A percentile compares a stretch with the other conserved stretches of the same genome.
Conservation (phyloP, 2,329 filamentous ascomycete genomes). For the Sclerotinia trifoliorum region DNA sequence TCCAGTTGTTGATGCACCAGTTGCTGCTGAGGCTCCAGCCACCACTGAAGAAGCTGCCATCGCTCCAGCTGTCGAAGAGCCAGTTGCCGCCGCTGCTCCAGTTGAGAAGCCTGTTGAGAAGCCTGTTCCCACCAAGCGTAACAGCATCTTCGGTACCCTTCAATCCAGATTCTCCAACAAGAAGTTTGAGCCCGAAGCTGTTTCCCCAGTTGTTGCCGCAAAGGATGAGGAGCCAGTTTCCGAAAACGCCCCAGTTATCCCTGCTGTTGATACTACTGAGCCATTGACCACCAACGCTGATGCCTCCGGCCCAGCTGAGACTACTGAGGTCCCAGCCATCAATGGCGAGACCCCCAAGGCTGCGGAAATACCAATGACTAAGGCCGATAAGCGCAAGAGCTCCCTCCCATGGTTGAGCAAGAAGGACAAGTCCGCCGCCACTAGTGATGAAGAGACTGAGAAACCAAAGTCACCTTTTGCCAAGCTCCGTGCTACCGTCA, state of each 20-base stretch:
- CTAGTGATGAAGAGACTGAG: constrained; percentile 47
- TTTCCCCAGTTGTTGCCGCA: constrained; percentile 35
- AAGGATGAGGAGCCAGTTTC: constrained; percentile 40
- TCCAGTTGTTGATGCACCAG: constrained; percentile 35
- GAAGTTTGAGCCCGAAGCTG: constrained; percentile 37
- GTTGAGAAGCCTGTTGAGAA: constrained; percentile 29
- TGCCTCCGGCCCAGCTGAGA: constrained; percentile 36
- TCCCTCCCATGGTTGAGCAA: constrained; percentile 60
- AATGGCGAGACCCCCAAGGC: constrained; percentile 44
- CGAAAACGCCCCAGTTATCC: constrained; percentile 41
- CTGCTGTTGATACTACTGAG: constrained; percentile 38
- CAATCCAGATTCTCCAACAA: constrained; percentile 37
- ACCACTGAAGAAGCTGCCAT: constrained; percentile 22
- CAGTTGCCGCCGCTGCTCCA: constrained; percentile 35
- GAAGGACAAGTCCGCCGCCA: constrained; percentile 51
- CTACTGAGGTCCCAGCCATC: constrained; percentile 39
- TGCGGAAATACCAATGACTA: constrained; percentile 41
- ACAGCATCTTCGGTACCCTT: constrained; percentile 39
- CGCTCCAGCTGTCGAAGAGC: constrained; percentile 44
- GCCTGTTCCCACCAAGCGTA: constrained; percentile 39
- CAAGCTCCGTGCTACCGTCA: constrained; percentile 41
- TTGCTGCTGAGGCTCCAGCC: constrained; percentile 23
- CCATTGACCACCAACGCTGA: constrained; percentile 36
- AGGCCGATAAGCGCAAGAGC: constrained; percentile 59
- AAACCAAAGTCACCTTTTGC: constrained; percentile 40